Evolutionary conservation across 306 rosid genomes (phyloP).

Genomic region (Quercus agrifolia): DNA sequence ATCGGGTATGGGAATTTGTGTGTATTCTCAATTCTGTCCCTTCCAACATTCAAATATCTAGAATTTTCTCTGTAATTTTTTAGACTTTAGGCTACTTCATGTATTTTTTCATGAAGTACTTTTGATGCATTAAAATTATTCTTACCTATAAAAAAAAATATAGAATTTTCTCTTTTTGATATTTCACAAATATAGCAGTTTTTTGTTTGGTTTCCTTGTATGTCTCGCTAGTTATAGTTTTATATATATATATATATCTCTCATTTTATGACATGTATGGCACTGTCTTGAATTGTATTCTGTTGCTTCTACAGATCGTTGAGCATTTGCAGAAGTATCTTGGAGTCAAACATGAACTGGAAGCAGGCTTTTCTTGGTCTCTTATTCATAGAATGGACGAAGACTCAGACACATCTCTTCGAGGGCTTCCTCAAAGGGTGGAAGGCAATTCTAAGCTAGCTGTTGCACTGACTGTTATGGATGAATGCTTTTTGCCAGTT

Average conservation of each 20-base stretch:
- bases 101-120: too few species aligned
- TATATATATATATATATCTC: neutral
- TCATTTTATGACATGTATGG: neutral
- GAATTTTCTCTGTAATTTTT: neutral
- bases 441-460: conserved; percentile 95
- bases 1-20: neutral
- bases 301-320: conserved; percentile 59
- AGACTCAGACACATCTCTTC: conserved; percentile 56
- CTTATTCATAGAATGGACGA: conserved; percentile 73
- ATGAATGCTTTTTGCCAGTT: conserved; percentile 93
- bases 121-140: too few species aligned
- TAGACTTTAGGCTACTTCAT: too few species aligned
- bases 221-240: neutral
- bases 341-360: conserved; percentile 85
- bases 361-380: conserved; percentile 93
- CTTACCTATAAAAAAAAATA: neutral
- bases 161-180: neutral
- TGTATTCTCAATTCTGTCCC: neutral
- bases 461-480: conserved; percentile 91
- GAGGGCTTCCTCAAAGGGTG: conserved; percentile 68
- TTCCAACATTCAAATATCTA: neutral
- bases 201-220: neutral
- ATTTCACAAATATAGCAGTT: neutral
- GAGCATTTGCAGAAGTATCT: conserved; percentile 86
- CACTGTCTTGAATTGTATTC: neutral